Percentiles rank a stretch among this genome's conserved stretches.
Conservation (phyloP, 352 stramenopile genomes). For the Globisporangium alternatum region DNA sequence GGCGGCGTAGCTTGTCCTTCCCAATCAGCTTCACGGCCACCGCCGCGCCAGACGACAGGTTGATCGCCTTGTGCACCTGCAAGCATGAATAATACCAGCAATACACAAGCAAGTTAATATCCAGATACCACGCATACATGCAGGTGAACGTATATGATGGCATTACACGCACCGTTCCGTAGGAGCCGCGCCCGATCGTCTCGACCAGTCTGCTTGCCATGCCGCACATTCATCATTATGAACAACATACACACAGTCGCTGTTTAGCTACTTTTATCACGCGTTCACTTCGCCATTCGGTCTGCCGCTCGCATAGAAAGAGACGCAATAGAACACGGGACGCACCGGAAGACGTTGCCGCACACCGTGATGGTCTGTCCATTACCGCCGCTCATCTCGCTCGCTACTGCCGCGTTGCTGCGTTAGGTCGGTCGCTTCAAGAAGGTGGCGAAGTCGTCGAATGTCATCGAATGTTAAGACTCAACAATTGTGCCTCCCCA, state of each 20-base stretch:
- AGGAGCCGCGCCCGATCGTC: slow-evolving; percentile 76
- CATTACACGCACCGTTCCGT: slow-evolving; percentile 57
- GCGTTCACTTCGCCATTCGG: too few relatives aligned
- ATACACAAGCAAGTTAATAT: not conserved
- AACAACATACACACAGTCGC: not conserved
- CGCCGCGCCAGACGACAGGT: slow-evolving; percentile 65
- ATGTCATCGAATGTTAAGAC: too few relatives aligned
- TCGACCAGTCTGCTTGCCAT: slow-evolving; percentile 76
- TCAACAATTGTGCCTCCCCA: too few relatives aligned
- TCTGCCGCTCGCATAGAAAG: too few relatives aligned
- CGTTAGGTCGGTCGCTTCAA: slow-evolving; percentile 23
- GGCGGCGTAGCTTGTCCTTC: slow-evolving; percentile 70
- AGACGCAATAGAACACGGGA: too few relatives aligned
- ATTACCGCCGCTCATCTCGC: slow-evolving; percentile 50
- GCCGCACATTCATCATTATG: too few relatives aligned
- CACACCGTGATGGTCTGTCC: slow-evolving; percentile 78
- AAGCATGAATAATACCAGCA: slow-evolving; percentile 1
- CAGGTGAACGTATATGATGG: not conserved
- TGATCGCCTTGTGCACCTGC: slow-evolving; percentile 83
- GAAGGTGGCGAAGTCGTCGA: not conserved
- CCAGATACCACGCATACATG: not conserved
- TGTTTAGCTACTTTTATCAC: too few relatives aligned
- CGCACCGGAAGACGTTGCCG: slow-evolving; percentile 77
- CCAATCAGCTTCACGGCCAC: slow-evolving; percentile 83
- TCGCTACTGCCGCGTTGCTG: not conserved